Conservation (phyloP, 2,329 filamentous ascomycete species). For the Hymenoscyphus salicellus region DNA sequence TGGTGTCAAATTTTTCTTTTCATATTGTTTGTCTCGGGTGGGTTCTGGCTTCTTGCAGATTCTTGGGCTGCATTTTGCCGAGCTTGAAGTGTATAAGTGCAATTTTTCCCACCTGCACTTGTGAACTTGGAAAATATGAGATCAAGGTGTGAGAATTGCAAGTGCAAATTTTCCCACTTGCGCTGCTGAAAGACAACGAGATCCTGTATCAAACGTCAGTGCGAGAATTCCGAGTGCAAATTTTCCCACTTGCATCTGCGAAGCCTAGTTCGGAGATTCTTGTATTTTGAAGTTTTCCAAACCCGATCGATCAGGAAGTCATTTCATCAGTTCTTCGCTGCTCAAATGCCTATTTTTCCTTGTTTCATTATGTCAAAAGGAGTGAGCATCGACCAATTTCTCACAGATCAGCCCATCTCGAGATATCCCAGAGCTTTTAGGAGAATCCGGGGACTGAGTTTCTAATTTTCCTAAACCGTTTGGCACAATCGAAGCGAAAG, state of each 20-base stretch:
- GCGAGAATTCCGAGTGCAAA: background rate
- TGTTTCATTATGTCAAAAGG: no score
- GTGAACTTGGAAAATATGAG: background rate
- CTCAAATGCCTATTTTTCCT: no score
- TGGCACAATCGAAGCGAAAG: no score
- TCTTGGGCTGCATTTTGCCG: background rate
- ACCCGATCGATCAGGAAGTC: no score
- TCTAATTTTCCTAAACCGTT: no score
- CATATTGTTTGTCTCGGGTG: background rate
- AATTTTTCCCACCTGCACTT: background rate
- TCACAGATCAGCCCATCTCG: no score
- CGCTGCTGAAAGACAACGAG: background rate
- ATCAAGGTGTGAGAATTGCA: background rate
- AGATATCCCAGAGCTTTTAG: no score
- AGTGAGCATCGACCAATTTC: no score
- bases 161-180: background rate
- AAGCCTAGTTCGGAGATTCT: no score
- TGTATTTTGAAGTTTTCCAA: no score
- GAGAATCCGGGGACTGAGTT: no score
- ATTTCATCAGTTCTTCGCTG: no score
- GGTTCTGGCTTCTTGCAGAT: conserved; percentile 1
- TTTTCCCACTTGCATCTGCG: background rate
- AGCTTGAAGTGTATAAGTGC: background rate
- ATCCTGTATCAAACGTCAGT: background rate
- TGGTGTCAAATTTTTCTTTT: background rate